Percentiles rank a stretch among this genome's conserved stretches.
Evolutionary conservation across 805 yeast species (phyloP).

Genomic region (Teunomyces barrocoloradensis): DNA sequence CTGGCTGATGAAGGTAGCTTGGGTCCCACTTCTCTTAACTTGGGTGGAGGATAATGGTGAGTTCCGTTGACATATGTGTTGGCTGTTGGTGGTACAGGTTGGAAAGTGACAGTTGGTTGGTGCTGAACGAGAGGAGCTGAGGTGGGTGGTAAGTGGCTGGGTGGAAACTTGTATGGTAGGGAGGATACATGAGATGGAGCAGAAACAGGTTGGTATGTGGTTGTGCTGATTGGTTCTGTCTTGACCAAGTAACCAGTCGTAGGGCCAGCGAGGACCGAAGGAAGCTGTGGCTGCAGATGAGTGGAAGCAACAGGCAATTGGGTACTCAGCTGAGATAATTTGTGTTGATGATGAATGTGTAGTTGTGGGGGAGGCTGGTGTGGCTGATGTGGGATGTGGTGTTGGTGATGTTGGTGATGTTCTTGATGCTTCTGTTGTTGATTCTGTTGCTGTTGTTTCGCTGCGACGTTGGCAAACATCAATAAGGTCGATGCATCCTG

Average conservation of each 20-base stretch:
- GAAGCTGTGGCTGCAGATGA: not conserved
- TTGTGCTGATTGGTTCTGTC: not conserved
- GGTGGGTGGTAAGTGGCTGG: not conserved
- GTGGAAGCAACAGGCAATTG: not conserved
- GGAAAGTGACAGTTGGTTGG: not conserved
- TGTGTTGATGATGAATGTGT: not conserved
- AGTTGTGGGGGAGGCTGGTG: not conserved
- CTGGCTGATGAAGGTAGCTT: constrained; percentile 1
- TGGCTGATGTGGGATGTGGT: constrained; percentile 3
- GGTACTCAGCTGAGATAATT: not conserved
- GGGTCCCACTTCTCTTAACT: not conserved
- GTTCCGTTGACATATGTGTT: not conserved
- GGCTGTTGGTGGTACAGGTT: not conserved
- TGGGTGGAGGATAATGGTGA: not conserved
- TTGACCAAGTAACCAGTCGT: not conserved
- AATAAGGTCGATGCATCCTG: constrained; percentile 63
- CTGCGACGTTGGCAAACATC: constrained; percentile 58
- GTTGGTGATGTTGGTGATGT: not conserved
- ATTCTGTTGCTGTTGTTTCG: constrained; percentile 36
- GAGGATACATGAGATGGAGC: not conserved
- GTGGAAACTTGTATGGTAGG: not conserved
- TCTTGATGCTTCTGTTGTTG: constrained; percentile 7
- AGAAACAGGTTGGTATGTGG: not conserved
- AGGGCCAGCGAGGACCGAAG: not conserved
- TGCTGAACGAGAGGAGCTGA: not conserved